Evolutionary conservation across 768 basidiomycete species (phyloP), one percentile per base, ranked within the genome.

Genomic region (Hygrophorus pudorinus): DNA sequence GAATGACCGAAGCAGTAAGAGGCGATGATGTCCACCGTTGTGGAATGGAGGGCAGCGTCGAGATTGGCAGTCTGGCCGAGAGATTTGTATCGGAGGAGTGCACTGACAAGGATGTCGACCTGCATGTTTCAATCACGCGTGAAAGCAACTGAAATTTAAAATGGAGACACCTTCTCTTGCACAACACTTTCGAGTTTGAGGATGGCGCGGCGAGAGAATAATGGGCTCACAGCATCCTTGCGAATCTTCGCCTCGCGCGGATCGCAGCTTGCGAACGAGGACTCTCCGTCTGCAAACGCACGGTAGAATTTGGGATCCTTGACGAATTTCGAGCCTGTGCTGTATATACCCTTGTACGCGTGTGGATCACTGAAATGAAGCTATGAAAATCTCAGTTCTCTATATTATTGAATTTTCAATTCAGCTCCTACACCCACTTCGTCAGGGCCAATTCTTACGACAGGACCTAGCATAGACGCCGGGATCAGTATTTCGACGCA

Each of bases 331-430:
- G 58, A 56, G 7, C 61, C 61, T 52, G 61, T 61, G 14, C 63
- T 61, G 51, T 71, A 69, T 16, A 71, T 68, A 13, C 68, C 68
- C 21, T 55, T 55, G 45, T 67, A 68, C 4, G 61, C 67, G 6
- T 55, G 49, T 12, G 67, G 65, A 44, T 65, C 59, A 38, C 60
- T 63, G 55, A 72, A 72, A 42, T 69, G 67, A 40, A 72, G 61
- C 70, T 70, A 18, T 24, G 17, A 9, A 29, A 28, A 21, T 50
- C 29, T 31, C 28, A 41, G 33, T 30, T 18, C 34, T 34, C 35
- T 6, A n/a, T n/a, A n/a, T n/a, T n/a, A 16, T n/a, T 38, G 28
- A 45, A n/a, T 2, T 37, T 38, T 7, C 1, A 32, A 37, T 10
- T 35, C 39, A 33, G 13, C n/a, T 36, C 29, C 38, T 50, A 28